phyloP scores from a whole-genome alignment of 1,284 basidiomycete genomes.

The Sanghuangporus baumii region DNA sequence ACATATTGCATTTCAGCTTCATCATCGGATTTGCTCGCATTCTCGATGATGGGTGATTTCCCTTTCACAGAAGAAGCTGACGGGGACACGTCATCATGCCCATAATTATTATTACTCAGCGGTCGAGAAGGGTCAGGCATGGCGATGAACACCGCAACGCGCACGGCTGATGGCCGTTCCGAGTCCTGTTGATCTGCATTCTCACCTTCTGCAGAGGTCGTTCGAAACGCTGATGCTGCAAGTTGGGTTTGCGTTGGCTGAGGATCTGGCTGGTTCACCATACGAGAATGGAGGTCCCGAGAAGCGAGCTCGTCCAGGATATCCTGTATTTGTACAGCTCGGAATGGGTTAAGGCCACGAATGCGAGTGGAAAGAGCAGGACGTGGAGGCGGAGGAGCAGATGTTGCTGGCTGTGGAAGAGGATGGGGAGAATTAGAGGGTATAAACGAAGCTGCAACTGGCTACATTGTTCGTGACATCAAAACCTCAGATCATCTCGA shows the following conservation, averaged over 20 bases:
- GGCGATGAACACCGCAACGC: slow-evolving; percentile 47
- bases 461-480: not conserved
- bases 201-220: not conserved
- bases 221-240: not conserved
- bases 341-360: not conserved
- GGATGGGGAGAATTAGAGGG: not conserved
- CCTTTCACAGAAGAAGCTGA: slow-evolving; percentile 9
- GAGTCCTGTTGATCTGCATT: not conserved
- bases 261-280: not conserved
- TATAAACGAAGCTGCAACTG: slow-evolving; percentile 7
- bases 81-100: slow-evolving; percentile 6
- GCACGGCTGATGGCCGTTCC: slow-evolving; percentile 14
- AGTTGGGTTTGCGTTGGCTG: slow-evolving; percentile 6
- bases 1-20: slow-evolving; percentile 39
- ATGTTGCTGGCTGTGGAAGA: not conserved
- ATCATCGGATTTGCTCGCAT: slow-evolving; percentile 20
- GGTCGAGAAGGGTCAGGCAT: slow-evolving; percentile 38
- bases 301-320: slow-evolving; percentile 7
- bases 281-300: slow-evolving; percentile 1
- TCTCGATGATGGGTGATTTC: not conserved
- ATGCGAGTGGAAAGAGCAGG: not conserved
- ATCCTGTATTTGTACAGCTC: not conserved
- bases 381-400: not conserved
- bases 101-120: not conserved
- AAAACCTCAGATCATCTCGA: not conserved